phyloP scores from a whole-genome alignment of 495 filamentous ascomycete genomes.

The Cercophora scortea region DNA sequence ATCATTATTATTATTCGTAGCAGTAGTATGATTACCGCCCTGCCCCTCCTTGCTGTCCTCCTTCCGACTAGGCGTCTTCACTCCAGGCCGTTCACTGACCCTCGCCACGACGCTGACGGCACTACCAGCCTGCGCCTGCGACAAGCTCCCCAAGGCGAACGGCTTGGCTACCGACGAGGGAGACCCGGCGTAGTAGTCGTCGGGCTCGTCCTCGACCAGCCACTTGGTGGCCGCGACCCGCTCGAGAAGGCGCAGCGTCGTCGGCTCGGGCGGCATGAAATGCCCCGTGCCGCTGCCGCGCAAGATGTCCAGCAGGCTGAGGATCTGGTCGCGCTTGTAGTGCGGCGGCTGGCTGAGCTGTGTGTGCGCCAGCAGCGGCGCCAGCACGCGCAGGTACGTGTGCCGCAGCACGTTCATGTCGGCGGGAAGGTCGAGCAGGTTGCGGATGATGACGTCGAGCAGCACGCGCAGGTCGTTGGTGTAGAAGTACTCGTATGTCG shows the following conservation, averaged over 20 bases:
- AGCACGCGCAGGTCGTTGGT: slow-evolving; percentile 94
- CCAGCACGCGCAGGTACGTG: slow-evolving; percentile 95
- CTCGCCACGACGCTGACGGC: slow-evolving; percentile 65
- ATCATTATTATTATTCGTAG: slow-evolving; percentile 5
- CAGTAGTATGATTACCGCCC: background rate
- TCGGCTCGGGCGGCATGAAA: slow-evolving; percentile 86
- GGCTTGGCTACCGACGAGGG: slow-evolving; percentile 1
- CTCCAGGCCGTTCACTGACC: slow-evolving; percentile 75
- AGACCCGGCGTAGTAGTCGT: background rate
- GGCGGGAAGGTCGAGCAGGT: slow-evolving; percentile 83
- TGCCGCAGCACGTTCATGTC: slow-evolving; percentile 76
- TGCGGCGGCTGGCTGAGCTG: slow-evolving; percentile 77
- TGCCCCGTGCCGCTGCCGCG: slow-evolving; percentile 56
- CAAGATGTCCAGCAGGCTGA: slow-evolving; percentile 64
- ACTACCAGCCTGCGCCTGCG: slow-evolving; percentile 38
- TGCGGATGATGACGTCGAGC: slow-evolving; percentile 92
- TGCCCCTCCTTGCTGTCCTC: slow-evolving; percentile 12
- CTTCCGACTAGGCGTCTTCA: slow-evolving; percentile 71
- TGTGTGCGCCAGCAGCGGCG: slow-evolving; percentile 83
- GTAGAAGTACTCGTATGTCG: slow-evolving; percentile 96
- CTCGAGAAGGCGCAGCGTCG: slow-evolving; percentile 73
- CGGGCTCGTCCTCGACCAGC: slow-evolving; percentile 47
- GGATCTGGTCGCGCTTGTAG: slow-evolving; percentile 87
- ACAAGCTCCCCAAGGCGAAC: slow-evolving; percentile 41
- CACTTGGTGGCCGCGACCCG: slow-evolving; percentile 80